These are phyloP conservation scores for Strobilomyces echinocephalus DNA, from an alignment of 768 basidiomycete genomes.

Conservation along the genomic window DNA sequence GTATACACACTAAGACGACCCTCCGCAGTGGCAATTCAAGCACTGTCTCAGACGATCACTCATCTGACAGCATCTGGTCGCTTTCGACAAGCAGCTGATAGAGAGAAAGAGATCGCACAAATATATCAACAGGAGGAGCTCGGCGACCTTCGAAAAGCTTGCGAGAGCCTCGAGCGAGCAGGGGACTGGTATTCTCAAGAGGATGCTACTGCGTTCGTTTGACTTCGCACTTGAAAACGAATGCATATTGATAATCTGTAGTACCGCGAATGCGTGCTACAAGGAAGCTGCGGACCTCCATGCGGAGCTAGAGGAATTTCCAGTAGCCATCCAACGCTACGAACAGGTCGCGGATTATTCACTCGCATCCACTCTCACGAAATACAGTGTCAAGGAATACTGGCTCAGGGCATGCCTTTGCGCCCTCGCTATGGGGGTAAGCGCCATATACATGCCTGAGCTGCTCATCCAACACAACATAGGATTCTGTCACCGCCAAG, in stretches of 20 bases:
- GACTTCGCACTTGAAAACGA: background rate
- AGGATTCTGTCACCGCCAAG: conserved; percentile 84
- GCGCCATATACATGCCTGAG: conserved; percentile 23
- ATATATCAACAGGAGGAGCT: conserved; percentile 86
- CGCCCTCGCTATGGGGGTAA: conserved; percentile 79
- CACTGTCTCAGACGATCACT: conserved; percentile 77
- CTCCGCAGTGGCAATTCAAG: conserved; percentile 77
- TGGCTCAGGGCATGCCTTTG: conserved; percentile 88
- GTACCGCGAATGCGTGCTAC: conserved; percentile 92
- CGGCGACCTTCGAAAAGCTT: conserved; percentile 76
- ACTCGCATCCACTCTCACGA: conserved; percentile 78
- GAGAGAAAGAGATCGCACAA: conserved; percentile 95
- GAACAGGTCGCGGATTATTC: conserved; percentile 87
- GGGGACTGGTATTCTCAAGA: conserved; percentile 98
- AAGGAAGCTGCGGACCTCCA: conserved; percentile 96
- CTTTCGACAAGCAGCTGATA: conserved; percentile 95
- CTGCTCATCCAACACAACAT: conserved; percentile 10
- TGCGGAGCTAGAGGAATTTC: conserved; percentile 82
- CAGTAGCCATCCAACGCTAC: conserved; percentile 81
- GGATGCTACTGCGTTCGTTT: conserved; percentile 87
- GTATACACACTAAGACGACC: conserved; percentile 7
- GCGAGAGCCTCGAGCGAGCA: conserved; percentile 86
- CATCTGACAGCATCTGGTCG: conserved; percentile 81
- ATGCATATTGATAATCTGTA: conserved; percentile 30
- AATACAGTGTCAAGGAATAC: conserved; percentile 98